Conservation (phyloP, 129 eudicot genomes). For the Deinandra increscens region DNA sequence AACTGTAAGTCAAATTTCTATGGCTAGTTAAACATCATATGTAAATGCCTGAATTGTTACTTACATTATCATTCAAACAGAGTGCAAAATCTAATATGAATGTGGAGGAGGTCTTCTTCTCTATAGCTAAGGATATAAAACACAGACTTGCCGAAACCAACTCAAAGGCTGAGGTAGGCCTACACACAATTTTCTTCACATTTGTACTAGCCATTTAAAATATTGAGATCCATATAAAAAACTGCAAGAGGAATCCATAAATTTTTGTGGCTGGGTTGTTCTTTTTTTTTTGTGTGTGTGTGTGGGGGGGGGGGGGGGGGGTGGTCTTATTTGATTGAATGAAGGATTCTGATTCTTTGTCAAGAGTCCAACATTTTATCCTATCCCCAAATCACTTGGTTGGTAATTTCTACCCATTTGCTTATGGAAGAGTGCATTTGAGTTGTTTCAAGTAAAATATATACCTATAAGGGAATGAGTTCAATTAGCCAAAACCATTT, state of each 20-base stretch:
- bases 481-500: background rate
- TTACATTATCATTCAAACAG: slow-evolving; percentile 39
- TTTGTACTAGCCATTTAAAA: background rate
- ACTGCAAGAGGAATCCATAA: background rate
- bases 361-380: background rate
- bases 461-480: background rate
- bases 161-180: slow-evolving; percentile 67
- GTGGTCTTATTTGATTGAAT: background rate
- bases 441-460: background rate
- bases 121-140: slow-evolving; percentile 77
- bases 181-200: background rate
- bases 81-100: slow-evolving; percentile 89
- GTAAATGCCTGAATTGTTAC: slow-evolving; percentile 10
- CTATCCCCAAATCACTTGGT: background rate
- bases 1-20: slow-evolving; percentile 57
- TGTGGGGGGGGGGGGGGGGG: background rate
- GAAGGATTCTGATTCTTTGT: background rate
- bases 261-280: too few relatives aligned
- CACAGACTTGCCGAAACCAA: slow-evolving; percentile 84
- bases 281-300: background rate
- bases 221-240: background rate
- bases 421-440: background rate
- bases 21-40: slow-evolving; percentile 6
- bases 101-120: slow-evolving; percentile 90
- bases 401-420: background rate